phyloP scores from a whole-genome alignment of 139 green algal species.

The Spirogloea muscicola region DNA sequence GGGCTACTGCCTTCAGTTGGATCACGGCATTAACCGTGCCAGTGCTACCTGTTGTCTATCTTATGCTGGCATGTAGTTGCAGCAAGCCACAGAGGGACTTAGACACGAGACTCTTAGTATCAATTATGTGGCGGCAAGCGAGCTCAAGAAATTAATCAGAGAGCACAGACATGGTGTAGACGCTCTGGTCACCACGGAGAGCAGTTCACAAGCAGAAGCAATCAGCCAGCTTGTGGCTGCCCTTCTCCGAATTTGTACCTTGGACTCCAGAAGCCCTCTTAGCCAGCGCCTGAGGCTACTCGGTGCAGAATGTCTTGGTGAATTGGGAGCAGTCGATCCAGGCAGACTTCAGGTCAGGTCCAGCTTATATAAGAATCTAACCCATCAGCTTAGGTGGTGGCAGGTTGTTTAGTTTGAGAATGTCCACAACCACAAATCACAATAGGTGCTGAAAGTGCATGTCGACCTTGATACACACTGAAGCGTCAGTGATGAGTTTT shows the following conservation, averaged over 20 bases:
- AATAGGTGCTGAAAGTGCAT: too few relatives aligned
- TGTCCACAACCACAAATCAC: too few relatives aligned
- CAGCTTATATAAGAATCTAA: too few relatives aligned
- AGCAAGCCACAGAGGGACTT: constrained; percentile 19
- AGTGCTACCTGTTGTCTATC: too few relatives aligned
- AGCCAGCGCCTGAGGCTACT: constrained; percentile 24
- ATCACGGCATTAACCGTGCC: too few relatives aligned
- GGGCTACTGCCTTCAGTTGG: too few relatives aligned
- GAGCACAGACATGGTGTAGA: not conserved
- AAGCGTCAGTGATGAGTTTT: too few relatives aligned
- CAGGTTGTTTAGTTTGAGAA: too few relatives aligned
- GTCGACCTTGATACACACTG: too few relatives aligned
- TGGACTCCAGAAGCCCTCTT: constrained; percentile 5
- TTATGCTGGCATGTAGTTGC: too few relatives aligned
- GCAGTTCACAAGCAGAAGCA: not conserved
- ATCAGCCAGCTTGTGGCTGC: constrained; percentile 31
- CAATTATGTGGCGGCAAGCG: constrained; percentile 9
- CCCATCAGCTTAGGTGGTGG: too few relatives aligned
- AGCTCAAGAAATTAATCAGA: constrained; percentile 29
- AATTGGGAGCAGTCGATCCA: constrained; percentile 50
- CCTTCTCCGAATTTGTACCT: constrained; percentile 42
- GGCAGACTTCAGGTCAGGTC: constrained; percentile 11
- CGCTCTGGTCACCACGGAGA: constrained; percentile 6
- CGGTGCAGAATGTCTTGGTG: constrained; percentile 46
- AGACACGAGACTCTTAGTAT: constrained; percentile 35